These are phyloP conservation scores for Flaveria trinervia DNA, from an alignment of 129 eudicot genomes.

Conservation along the genomic window DNA sequence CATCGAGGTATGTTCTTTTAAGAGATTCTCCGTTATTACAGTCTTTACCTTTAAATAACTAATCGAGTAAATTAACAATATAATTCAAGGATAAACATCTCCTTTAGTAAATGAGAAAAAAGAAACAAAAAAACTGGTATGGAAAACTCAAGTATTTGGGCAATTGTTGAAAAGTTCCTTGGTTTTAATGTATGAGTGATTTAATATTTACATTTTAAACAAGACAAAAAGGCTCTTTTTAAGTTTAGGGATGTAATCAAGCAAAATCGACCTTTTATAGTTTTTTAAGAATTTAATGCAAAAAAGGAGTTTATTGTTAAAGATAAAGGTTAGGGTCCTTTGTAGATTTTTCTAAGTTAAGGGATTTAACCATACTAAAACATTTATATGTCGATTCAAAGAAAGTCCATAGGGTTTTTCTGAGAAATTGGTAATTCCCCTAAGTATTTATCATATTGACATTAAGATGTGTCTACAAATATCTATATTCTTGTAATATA, in stretches of 20 bases:
- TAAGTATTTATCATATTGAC: too few species aligned
- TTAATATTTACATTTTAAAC: not conserved
- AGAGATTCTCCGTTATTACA: not conserved
- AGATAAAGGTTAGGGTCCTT: too few species aligned
- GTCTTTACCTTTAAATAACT: not conserved
- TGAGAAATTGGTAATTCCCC: too few species aligned
- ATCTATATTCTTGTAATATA: too few species aligned
- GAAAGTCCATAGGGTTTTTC: too few species aligned
- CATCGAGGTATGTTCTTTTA: conserved; percentile 62
- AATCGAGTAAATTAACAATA: not conserved
- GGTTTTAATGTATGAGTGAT: not conserved
- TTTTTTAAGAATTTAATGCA: not conserved
- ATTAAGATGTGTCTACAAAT: too few species aligned
- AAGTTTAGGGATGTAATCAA: not conserved
- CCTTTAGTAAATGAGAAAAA: not conserved
- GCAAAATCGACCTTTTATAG: not conserved
- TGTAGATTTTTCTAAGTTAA: too few species aligned
- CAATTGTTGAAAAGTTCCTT: not conserved
- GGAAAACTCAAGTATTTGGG: not conserved
- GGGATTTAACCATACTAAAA: too few species aligned
- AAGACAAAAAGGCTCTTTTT: not conserved
- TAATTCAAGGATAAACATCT: not conserved
- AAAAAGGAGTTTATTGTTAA: too few species aligned
- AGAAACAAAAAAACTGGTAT: not conserved
- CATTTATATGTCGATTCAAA: too few species aligned